phyloP scores from a whole-genome alignment of 148 eudicot species.

The Amaranthus palmeri region DNA sequence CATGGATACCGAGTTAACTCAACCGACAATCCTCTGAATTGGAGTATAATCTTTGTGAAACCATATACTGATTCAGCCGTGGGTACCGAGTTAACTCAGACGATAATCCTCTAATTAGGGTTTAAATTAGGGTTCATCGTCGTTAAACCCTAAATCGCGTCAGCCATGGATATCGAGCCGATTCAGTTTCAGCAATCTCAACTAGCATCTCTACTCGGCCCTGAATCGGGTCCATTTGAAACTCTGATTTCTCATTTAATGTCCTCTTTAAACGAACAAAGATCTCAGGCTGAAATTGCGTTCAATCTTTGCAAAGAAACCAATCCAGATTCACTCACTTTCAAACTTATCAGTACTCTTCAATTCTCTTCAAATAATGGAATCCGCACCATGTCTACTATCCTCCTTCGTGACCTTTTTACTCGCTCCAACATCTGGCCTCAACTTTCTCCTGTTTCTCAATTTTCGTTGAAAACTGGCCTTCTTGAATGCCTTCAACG shows the following conservation, averaged over 20 bases:
- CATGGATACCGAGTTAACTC: too few species aligned
- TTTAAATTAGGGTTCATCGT: too few species aligned
- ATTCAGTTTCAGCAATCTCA: slow-evolving; percentile 56
- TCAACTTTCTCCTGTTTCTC: slow-evolving; percentile 45
- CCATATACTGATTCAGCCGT: too few species aligned
- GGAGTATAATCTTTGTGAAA: too few species aligned
- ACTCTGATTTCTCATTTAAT: slow-evolving; percentile 68
- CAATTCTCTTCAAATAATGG: slow-evolving; percentile 49
- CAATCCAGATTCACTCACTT: slow-evolving; percentile 62
- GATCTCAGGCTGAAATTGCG: slow-evolving; percentile 63
- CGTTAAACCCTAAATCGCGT: too few species aligned
- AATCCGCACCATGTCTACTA: slow-evolving; percentile 73
- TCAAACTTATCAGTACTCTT: slow-evolving; percentile 58
- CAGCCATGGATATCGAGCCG: slow-evolving; percentile 38
- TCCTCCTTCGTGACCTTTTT: slow-evolving; percentile 67
- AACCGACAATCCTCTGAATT: too few species aligned
- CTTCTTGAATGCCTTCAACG: slow-evolving; percentile 51
- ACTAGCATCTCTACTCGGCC: slow-evolving; percentile 63
- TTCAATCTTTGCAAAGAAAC: slow-evolving; percentile 66
- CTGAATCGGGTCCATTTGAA: slow-evolving; percentile 64
- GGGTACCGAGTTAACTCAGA: too few species aligned
- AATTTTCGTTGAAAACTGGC: slow-evolving; percentile 46
- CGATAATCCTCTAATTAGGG: too few species aligned
- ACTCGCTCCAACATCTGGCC: slow-evolving; percentile 62
- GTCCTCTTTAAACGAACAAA: slow-evolving; percentile 75